phyloP scores from a whole-genome alignment of 1,284 basidiomycete genomes.

The Stygiomarasmius scandens region DNA sequence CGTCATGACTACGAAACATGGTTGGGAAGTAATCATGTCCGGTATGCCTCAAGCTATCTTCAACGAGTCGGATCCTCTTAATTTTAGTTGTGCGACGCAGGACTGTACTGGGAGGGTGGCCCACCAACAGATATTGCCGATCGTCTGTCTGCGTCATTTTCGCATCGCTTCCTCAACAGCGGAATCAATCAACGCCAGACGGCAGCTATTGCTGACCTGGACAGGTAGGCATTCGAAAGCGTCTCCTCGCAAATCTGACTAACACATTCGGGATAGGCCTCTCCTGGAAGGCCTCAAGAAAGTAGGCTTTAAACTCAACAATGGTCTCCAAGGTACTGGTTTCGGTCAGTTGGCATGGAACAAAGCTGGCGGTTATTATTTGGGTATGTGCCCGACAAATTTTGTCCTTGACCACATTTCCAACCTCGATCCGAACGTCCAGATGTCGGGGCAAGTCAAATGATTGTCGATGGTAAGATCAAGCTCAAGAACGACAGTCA shows the following conservation, averaged over 20 bases:
- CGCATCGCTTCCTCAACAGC: conserved; percentile 39
- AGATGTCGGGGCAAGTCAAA: conserved; percentile 66
- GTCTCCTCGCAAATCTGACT: too few species aligned
- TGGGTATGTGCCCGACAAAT: too few species aligned
- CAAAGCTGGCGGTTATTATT: conserved; percentile 46
- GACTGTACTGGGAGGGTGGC: conserved; percentile 46
- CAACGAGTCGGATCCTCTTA: too few species aligned
- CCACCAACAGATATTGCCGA: conserved; percentile 55
- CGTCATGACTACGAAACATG: conserved; percentile 54
- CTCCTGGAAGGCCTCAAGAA: conserved; percentile 32
- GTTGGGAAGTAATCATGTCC: conserved; percentile 42
- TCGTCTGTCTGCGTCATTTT: conserved; percentile 52
- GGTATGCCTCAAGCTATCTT: conserved; percentile 4
- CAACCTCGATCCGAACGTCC: conserved; percentile 32
- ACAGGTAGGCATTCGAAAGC: conserved; percentile 22
- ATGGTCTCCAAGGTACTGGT: conserved; percentile 31
- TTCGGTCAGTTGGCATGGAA: conserved; percentile 31
- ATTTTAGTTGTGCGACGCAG: too few species aligned
- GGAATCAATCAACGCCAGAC: conserved; percentile 25
- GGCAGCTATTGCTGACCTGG: conserved; percentile 24
- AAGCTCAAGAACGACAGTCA: conserved; percentile 57
- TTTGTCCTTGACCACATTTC: conserved; percentile 36
- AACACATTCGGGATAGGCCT: too few species aligned
- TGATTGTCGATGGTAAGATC: conserved; percentile 66
- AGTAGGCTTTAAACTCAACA: conserved; percentile 32